A percentile compares a stretch with the other conserved stretches of the same genome.
These are phyloP conservation scores for Candida nemodendra DNA, from an alignment of 805 yeast genomes.

Conservation along the genomic window DNA sequence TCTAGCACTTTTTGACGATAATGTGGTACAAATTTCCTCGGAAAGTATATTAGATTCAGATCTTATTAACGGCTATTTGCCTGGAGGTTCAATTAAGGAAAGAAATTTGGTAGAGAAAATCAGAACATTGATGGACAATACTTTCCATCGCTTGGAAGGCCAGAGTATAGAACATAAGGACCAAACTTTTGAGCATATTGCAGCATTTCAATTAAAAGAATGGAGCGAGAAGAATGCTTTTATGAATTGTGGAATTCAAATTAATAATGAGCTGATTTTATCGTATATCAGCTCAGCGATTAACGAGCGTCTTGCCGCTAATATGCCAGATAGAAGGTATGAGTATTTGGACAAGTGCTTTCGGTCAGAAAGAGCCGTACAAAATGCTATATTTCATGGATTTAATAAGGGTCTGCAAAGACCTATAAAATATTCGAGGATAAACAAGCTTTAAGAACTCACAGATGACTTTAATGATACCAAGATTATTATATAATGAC, in stretches of 20 bases:
- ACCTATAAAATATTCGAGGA: no score
- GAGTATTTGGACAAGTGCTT: neutral
- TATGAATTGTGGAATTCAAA: slow-evolving; percentile 48
- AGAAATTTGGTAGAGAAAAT: slow-evolving; percentile 63
- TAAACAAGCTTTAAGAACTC: no score
- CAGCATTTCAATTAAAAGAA: slow-evolving; percentile 39
- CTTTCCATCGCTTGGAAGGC: slow-evolving; percentile 74
- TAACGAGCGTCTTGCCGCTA: neutral
- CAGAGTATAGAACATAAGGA: slow-evolving; percentile 71
- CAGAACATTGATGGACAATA: slow-evolving; percentile 63
- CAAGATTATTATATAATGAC: no score
- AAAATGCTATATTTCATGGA: no score
- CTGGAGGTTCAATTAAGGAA: slow-evolving; percentile 60
- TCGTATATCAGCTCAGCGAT: slow-evolving; percentile 54
- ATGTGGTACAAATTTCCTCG: no score
- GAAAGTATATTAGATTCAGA: slow-evolving; percentile 17
- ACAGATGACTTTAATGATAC: no score
- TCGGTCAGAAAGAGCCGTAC: no score
- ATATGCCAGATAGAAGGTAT: neutral
- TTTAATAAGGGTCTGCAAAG: no score
- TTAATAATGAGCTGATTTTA: slow-evolving; percentile 51
- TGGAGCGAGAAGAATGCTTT: slow-evolving; percentile 66
- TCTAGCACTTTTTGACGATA: slow-evolving; percentile 1
- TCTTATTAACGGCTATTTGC: slow-evolving; percentile 58
- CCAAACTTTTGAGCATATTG: slow-evolving; percentile 72